These are phyloP conservation scores for Choanephora cucurbitarum DNA, from an alignment of 371 early-diverging fungal species.

Conservation along the genomic window DNA sequence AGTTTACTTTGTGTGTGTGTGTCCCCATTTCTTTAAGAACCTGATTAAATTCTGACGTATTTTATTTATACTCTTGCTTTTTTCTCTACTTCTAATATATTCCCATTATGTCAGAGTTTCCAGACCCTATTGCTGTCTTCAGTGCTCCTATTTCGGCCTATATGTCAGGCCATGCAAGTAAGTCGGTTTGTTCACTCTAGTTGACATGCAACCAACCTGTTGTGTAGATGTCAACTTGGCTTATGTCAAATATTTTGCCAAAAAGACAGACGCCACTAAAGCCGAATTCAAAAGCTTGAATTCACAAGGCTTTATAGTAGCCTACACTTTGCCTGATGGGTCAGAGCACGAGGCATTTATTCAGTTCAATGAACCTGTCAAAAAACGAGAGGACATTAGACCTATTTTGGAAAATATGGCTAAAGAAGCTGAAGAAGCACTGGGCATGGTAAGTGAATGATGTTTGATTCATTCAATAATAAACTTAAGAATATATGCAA, in stretches of 20 bases:
- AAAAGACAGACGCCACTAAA: conserved; percentile 33
- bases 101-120: neutral
- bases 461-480: neutral
- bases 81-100: neutral
- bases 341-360: conserved; percentile 25
- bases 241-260: conserved; percentile 44
- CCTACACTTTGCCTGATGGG: conserved; percentile 28
- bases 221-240: conserved; percentile 44
- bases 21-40: no score
- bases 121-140: conserved; percentile 48
- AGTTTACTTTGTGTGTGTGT: no score
- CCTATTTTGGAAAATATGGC: conserved; percentile 50
- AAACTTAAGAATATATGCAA: neutral
- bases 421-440: conserved; percentile 46
- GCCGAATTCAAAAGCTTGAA: conserved; percentile 46
- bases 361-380: conserved; percentile 34
- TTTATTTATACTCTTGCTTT: neutral
- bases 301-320: conserved; percentile 31
- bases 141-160: conserved; percentile 49
- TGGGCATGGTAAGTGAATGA: conserved; percentile 35
- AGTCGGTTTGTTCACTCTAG: neutral
- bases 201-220: neutral
- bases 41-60: no score
- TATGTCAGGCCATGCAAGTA: conserved; percentile 51
- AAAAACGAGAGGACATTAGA: conserved; percentile 45